Base-by-base conservation (phyloP, 805 yeast species). In the Pichia insulana region DNA sequence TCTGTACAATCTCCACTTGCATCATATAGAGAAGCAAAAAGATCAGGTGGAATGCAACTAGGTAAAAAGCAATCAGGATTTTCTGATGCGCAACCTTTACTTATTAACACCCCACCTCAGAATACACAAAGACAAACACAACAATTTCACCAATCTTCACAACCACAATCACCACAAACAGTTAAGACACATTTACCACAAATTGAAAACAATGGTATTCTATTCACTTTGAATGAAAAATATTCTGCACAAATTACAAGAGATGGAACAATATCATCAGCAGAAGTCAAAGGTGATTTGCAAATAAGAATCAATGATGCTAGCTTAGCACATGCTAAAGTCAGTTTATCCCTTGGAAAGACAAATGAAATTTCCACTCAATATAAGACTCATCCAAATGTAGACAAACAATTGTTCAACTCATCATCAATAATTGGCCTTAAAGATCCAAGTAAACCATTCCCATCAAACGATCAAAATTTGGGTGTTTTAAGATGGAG, bases 371-470 rank as follows among this genome's bases (percentile, higher is more conserved):
- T 67, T 49, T 39, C 42, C 17, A 68, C 78, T 36, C 88, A 82
- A 57, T 92, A 76, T 69, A 89, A 89, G 63, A 88, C 97, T 13
- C 96, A 92, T 68, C 98, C 98, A 49, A 89, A 90, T 59, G 94
- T 92, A 50, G 97, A 92, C 65, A 81, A 84, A 56, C 67, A 66
- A 34, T 62, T 76, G 56, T 92, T 90, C 62, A 70, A 73, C 36
- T 59, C 72, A 12, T 61, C 68, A 13, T 68, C 73, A 44, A 62
- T 73, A 34, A 78, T 92, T 55, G 83, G 83, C 0, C 73, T 89
- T 56, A 85, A 84, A 59, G 95, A 89, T 59, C 68, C 77, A 41
- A 57, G 72, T 36, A 85, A 86, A 57, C 76, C 88, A 30, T 89
- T 92, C 76, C 97, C 97, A 32, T 71, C 88, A 9, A 87, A 89